Conservation (phyloP, 768 basidiomycete species). For the Pisolithus orientalis region DNA sequence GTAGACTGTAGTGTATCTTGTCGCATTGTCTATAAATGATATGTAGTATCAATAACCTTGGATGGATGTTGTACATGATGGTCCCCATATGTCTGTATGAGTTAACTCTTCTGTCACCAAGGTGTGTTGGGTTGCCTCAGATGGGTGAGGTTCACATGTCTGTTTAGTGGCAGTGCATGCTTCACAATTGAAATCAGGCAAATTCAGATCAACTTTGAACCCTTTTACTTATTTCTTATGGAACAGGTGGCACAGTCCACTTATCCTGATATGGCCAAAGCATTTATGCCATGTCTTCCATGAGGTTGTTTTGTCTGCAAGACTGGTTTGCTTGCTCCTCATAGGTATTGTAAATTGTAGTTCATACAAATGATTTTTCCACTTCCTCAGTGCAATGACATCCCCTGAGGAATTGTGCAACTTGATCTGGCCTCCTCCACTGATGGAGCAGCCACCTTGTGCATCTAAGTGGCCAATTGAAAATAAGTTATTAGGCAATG, state of each 20-base stretch:
- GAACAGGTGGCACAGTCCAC: not conserved
- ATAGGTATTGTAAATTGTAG: too few species aligned
- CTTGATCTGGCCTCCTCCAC: too few species aligned
- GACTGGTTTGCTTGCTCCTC: too few species aligned
- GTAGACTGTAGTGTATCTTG: not conserved
- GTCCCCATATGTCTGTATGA: slow-evolving; percentile 7
- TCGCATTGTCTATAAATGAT: not conserved
- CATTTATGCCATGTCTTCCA: too few species aligned
- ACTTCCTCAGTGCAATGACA: too few species aligned
- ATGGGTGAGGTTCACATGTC: not conserved
- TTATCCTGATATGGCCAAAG: not conserved
- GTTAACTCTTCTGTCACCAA: not conserved
- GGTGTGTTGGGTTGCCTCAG: not conserved
- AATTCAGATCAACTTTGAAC: not conserved
- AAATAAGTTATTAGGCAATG: not conserved
- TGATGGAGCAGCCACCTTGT: too few species aligned
- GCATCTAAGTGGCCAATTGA: not conserved
- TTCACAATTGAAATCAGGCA: not conserved
- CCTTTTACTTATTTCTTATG: not conserved
- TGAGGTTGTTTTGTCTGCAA: too few species aligned
- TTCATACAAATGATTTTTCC: too few species aligned
- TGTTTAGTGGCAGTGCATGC: slow-evolving; percentile 1
- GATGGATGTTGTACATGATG: accelerated
- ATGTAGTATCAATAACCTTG: not conserved
- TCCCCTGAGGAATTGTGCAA: too few species aligned